Base-by-base conservation (phyloP, 768 basidiomycete genomes). In the Tricholomella constricta region DNA sequence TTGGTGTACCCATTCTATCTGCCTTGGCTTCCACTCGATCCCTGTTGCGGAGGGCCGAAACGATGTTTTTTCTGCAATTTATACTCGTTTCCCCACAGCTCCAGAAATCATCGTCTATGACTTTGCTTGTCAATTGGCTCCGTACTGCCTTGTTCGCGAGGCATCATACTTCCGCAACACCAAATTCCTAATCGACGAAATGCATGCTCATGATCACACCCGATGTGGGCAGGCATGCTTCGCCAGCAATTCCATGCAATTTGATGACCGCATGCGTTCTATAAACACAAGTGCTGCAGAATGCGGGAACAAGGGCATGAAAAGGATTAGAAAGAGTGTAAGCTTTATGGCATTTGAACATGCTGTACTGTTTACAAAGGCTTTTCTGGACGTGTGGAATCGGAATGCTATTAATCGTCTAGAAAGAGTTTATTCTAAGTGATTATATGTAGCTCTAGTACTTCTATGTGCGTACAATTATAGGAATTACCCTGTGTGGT, bases 11-110 rank as follows among this genome's bases (percentile, higher is more conserved):
- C 69, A 72, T 52, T 64, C 62, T 43, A 61, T 70, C 2, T 61
- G 64, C 36, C 70, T 70, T 55, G 67, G 72, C 1, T 73, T 72
- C 46, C 67, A 72, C 26, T 67, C 64, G 51, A 76, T 74, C 19
- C 73, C 71, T 0, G 40, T 55, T 12, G 66, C 61, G 2, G 73
- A 75, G 54, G 72, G 73, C 5, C 38, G 69, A 1, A 73, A 76
- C 50, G 69, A 75, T 58, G 70, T 74, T 0, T 76, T 76, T 50
- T 72, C 68, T 3, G 72, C 75, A 1, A 57, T 75, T 1, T 57
- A 71, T 12, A 75, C 72, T 1, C 57, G 58, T 2, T 74, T 67
- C 67, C 41, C 55, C 10, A 62, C 25, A 17, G 63, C 53, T 20
- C 61, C 58, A 14, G 53, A 58, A 25, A 19, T 34, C 11, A 51